phyloP scores from a whole-genome alignment of 306 rosid species.

The Argentina anserina region DNA sequence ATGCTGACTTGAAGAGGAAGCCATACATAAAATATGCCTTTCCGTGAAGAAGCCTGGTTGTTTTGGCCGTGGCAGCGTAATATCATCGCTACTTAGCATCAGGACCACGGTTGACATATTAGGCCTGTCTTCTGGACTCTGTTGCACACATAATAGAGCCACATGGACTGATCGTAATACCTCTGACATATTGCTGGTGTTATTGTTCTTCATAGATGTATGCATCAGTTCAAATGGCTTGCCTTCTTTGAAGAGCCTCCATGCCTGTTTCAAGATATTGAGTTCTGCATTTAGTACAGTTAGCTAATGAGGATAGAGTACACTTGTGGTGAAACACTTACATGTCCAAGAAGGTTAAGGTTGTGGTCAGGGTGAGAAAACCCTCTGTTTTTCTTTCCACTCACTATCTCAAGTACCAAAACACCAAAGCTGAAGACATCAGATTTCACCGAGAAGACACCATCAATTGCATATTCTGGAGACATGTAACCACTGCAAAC shows the following conservation, averaged over 20 bases:
- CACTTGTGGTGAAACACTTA: conserved; percentile 8
- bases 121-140: conserved; percentile 43
- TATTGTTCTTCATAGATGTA: conserved; percentile 18
- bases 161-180: conserved; percentile 40
- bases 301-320: neutral
- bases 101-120: conserved; percentile 41
- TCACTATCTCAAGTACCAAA: conserved; percentile 40
- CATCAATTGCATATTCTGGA: conserved; percentile 39
- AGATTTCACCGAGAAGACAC: conserved; percentile 35
- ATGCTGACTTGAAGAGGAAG: neutral
- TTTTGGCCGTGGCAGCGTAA: conserved; percentile 32
- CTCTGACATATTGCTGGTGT: conserved; percentile 1
- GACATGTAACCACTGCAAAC: conserved; percentile 47
- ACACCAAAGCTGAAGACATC: conserved; percentile 56
- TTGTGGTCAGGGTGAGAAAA: conserved; percentile 26
- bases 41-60: conserved; percentile 16
- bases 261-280: conserved; percentile 19
- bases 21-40: neutral
- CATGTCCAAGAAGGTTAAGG: conserved; percentile 50
- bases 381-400: conserved; percentile 46
- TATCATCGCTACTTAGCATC: conserved; percentile 41
- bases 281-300: neutral
- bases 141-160: conserved; percentile 48
- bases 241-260: conserved; percentile 30
- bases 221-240: conserved; percentile 32